phyloP scores from a whole-genome alignment of 305 asterid species.

The Withania somnifera region DNA sequence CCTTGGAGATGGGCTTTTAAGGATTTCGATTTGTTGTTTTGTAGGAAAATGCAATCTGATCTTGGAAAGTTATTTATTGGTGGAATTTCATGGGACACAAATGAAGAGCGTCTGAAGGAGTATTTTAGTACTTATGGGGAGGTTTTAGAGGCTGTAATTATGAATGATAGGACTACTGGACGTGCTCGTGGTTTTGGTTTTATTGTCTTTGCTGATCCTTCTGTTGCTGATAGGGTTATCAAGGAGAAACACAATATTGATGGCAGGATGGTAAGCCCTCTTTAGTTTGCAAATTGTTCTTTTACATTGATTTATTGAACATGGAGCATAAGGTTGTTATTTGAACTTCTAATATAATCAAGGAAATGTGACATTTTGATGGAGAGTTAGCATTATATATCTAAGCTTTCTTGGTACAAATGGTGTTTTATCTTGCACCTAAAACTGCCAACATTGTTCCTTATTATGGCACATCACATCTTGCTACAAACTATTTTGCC shows the following conservation, averaged over 20 bases:
- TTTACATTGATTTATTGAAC: neutral
- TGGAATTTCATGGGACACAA: conserved; percentile 30
- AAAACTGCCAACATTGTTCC: neutral
- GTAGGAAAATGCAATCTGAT: conserved; percentile 20
- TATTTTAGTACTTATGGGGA: conserved; percentile 25
- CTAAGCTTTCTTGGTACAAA: neutral
- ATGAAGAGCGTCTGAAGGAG: conserved; percentile 22
- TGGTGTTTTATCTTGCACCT: neutral
- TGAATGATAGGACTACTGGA: conserved; percentile 27
- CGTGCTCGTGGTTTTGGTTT: conserved; percentile 32
- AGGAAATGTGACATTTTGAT: neutral
- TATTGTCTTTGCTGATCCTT: conserved; percentile 25
- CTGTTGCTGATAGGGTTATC: conserved; percentile 22
- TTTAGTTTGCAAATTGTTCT: neutral
- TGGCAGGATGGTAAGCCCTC: conserved; percentile 23
- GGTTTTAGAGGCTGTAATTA: conserved; percentile 24
- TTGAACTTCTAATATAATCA: neutral
- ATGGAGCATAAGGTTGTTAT: neutral
- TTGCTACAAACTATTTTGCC: neutral
- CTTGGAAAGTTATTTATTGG: conserved; percentile 27
- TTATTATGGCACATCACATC: neutral
- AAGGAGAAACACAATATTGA: conserved; percentile 26
- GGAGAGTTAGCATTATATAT: neutral
- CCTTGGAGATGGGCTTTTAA: neutral
- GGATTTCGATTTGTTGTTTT: neutral